These are phyloP conservation scores for Rosa multiflora DNA, from an alignment of 306 rosid species.

Conservation along the genomic window DNA sequence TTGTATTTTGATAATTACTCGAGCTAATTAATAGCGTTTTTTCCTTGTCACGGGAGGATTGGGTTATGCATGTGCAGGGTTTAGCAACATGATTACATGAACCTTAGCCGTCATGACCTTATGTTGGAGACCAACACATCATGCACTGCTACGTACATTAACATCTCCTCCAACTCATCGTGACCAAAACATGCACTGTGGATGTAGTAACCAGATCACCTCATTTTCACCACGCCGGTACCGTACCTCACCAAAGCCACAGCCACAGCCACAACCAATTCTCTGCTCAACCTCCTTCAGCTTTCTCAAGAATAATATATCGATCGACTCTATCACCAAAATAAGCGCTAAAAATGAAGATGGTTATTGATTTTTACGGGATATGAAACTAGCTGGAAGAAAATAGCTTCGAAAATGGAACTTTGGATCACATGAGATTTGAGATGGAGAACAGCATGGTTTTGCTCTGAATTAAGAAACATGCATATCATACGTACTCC, in stretches of 20 bases:
- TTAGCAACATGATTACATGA: conserved; percentile 27
- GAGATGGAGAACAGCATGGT: conserved; percentile 63
- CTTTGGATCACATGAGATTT: conserved; percentile 66
- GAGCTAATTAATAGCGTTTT: conserved; percentile 6
- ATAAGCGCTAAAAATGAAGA: conserved; percentile 47
- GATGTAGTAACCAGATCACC: conserved; percentile 42
- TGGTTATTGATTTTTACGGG: conserved; percentile 75
- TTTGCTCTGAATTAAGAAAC: conserved; percentile 40
- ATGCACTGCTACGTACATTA: conserved; percentile 19
- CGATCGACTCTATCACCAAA: conserved; percentile 26
- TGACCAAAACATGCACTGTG: conserved; percentile 42
- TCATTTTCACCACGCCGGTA: conserved; percentile 43
- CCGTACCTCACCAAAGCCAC: conserved; percentile 13
- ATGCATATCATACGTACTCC: background rate
- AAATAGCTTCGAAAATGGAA: conserved; percentile 47
- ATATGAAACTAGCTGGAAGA: conserved; percentile 59
- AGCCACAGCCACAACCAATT: conserved; percentile 26
- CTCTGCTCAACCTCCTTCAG: conserved; percentile 59
- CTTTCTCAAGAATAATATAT: conserved; percentile 39
- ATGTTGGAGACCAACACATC: conserved; percentile 34
- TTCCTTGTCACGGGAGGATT: conserved; percentile 70
- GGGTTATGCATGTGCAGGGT: conserved; percentile 98
- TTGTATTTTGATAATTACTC: no score
- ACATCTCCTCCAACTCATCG: conserved; percentile 40
- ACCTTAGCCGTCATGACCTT: conserved; percentile 40